These are phyloP conservation scores for Penstemon newberryi DNA, from an alignment of 257 asterid species.

Conservation along the genomic window DNA sequence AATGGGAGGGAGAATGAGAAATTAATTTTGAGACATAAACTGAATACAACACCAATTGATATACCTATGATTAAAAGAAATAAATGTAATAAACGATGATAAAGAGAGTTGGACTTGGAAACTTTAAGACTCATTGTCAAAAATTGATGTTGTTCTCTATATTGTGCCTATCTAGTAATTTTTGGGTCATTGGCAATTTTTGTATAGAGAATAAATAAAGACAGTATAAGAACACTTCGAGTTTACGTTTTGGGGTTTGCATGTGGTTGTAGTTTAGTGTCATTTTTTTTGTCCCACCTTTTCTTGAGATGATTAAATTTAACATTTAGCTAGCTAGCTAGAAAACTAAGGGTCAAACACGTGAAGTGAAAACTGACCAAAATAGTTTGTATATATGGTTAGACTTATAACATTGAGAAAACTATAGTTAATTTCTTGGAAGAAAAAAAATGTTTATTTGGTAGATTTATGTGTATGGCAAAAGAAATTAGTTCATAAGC, in stretches of 20 bases:
- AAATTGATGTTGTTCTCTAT: neutral
- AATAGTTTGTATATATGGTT: too few species aligned
- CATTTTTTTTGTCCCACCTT: neutral
- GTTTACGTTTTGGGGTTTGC: conserved; percentile 32
- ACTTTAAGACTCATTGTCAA: conserved; percentile 24
- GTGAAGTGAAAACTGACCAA: too few species aligned
- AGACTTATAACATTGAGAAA: too few species aligned
- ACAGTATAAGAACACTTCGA: conserved; percentile 15
- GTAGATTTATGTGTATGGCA: too few species aligned
- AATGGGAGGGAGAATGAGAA: conserved; percentile 32
- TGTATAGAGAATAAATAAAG: neutral
- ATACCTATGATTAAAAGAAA: conserved; percentile 48
- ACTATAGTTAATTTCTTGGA: too few species aligned
- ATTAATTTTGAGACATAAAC: conserved; percentile 30
- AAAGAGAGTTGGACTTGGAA: conserved; percentile 24
- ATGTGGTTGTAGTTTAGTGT: conserved; percentile 24
- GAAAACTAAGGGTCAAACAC: conserved; percentile 22
- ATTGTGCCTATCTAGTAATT: neutral
- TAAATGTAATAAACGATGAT: conserved; percentile 28
- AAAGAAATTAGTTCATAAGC: too few species aligned
- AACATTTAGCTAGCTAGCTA: neutral
- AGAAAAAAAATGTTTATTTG: too few species aligned
- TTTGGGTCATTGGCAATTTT: neutral
- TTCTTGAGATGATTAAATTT: conserved; percentile 14
- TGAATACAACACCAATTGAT: conserved; percentile 45